Base-by-base conservation (phyloP, 495 filamentous ascomycete genomes). In the Penicillium pulvis region DNA sequence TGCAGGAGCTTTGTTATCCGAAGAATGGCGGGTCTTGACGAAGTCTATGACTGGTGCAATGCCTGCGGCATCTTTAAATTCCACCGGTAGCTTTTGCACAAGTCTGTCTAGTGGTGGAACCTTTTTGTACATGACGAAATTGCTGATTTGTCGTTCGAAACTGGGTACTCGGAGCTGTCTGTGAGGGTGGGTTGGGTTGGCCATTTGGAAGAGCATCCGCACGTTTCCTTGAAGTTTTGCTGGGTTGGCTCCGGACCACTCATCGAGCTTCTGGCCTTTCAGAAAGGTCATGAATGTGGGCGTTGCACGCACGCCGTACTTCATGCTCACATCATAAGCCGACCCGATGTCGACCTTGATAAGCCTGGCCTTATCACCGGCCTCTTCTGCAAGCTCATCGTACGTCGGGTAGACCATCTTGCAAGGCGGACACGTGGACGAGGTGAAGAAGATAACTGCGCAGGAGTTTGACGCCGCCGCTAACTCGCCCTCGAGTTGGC, bases 251-350 rank as follows among this genome's bases (percentile, higher is more conserved):
- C 92, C 92, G 47, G 77, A 80, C 93, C 93, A 98, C 60, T 87
- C 79, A 62, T 93, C 86, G 11, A 90, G 80, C 70, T 92, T 85
- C 53, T 86, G 67, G 14, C 92, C 92, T 55, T 83, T 86, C 36
- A 94, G 70, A 62, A 92, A 97, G 2, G 91, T 93, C 65, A 93
- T 89, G 69, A 97, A 97, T 2, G 94, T 97, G 2, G 93, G 93
- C 0, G 92, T 96, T 26, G 87, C 86, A 8, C 81, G 80, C 53
- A 97, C 83, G 42, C 75, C 68, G 71, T 92, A 97, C 30, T 80
- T 83, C 24, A 73, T 72, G 31, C 77, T 82, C 31, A 93, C 83
- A 50, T 92, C 87, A 26, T 79, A 81, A 0, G 89, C 87, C 17
- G 76, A 67, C 51, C 83, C 84, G 46, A 87, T 83, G 63, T 98